Base-by-base conservation (phyloP, 2,329 filamentous ascomycete species). In the Epichloe amarillans region DNA sequence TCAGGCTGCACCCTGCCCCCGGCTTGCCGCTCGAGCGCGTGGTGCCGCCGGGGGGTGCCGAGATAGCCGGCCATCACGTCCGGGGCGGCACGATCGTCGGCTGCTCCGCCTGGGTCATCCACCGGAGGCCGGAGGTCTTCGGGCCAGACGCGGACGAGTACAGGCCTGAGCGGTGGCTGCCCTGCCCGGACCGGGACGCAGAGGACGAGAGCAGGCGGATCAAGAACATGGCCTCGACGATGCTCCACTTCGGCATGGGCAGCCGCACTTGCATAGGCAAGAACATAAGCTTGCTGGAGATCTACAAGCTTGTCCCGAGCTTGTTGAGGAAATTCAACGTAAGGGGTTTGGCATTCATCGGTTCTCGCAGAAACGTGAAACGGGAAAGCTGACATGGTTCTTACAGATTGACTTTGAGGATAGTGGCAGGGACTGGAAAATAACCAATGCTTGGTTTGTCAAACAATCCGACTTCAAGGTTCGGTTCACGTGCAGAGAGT, bases 1-100 rank as follows among this genome's bases (percentile, higher is more conserved):
- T 78, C 7, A 68, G 76, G 15, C 60, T 79, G 39, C 70, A 76
- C 51, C 66, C 74, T 4, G 70, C 73, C 2, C 67, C 69, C 0
- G 73, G 72, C 3, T 57, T 77, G 12, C 69, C 72, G 2, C 59
- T 77, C 21, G 71, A 71, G 64, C 65, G 75, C 12, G 62, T 67
- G 0, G 73, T 77, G 0, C 71, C 74, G 0, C 52, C 64, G 3
- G 68, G 64, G 64, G 1, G 75, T 74, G 1, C 50, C 61, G 62
- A 0, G 63, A 65, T 79, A 5, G 61, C 63, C 5, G 64, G 61
- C 0, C 39, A 51, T 1, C 61, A 61, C 52, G 60, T 68, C n/a
- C 65, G 63, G 2, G 58, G 56, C 3, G 62, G 62, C 0, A 60
- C 64, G 0, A 58, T 62, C 1, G 61, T 71, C 2, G 66, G 67